Evolutionary conservation across 768 basidiomycete genomes (phyloP).

Genomic region (Porpolomopsis calyptriformis): DNA sequence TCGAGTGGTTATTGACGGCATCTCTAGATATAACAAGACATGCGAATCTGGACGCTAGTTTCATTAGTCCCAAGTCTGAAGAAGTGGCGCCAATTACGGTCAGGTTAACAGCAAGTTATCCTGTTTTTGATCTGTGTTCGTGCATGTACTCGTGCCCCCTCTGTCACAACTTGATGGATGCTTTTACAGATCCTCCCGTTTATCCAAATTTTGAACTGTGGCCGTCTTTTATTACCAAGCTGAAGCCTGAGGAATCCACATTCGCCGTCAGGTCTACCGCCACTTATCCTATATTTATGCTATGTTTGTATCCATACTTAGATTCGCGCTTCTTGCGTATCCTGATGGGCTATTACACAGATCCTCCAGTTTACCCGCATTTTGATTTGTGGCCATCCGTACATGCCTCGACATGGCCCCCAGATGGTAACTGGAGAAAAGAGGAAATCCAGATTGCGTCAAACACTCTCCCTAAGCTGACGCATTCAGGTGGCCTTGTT

Average conservation of each 20-base stretch:
- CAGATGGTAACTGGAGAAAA: background rate
- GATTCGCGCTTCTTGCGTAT: background rate
- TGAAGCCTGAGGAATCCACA: no score
- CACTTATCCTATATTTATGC: background rate
- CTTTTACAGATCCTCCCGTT: no score
- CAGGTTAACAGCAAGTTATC: conserved; percentile 30
- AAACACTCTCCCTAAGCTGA: conserved; percentile 10
- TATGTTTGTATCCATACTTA: conserved; percentile 12
- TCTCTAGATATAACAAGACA: no score
- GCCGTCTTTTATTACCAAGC: no score
- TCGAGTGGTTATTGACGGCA: no score
- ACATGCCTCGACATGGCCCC: background rate
- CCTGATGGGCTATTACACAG: conserved; percentile 9
- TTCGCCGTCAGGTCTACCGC: no score
- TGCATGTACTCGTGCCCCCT: background rate
- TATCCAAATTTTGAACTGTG: no score
- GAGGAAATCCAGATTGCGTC: background rate
- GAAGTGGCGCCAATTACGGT: conserved; percentile 1
- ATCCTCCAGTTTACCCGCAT: conserved; percentile 25
- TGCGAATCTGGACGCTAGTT: no score
- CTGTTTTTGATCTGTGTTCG: conserved; percentile 28
- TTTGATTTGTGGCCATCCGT: conserved; percentile 27
- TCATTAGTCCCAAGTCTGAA: background rate
- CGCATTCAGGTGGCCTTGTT: conserved; percentile 18
- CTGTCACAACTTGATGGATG: no score